phyloP scores from a whole-genome alignment of 2,329 filamentous ascomycete species.

The Cercospora sojina region DNA sequence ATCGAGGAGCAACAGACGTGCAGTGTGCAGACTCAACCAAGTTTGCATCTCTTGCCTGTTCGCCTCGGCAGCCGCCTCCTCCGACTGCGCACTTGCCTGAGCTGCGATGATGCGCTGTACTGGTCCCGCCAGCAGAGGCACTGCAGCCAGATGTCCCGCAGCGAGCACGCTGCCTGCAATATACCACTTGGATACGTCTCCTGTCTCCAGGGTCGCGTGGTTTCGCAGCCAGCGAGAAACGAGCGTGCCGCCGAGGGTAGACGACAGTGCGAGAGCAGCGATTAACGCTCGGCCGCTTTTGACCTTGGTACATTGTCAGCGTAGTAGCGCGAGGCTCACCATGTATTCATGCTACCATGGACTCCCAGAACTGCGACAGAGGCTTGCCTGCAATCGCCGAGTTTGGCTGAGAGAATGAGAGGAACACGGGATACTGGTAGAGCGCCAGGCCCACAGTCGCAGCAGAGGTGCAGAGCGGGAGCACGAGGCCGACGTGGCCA shows the following conservation, averaged over 20 bases:
- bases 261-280: constrained; percentile 23
- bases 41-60: constrained; percentile 32
- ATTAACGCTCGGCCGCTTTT: constrained; percentile 27
- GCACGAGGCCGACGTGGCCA: constrained; percentile 33
- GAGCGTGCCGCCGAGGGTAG: constrained; percentile 26
- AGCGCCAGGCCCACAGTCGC: constrained; percentile 35
- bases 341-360: constrained; percentile 20
- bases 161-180: constrained; percentile 31
- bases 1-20: constrained; percentile 32
- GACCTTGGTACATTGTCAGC: constrained; percentile 16
- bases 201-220: constrained; percentile 25
- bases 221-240: constrained; percentile 30
- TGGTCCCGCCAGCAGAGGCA: constrained; percentile 27
- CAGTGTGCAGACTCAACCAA: constrained; percentile 33
- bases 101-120: constrained; percentile 27
- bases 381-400: constrained; percentile 29
- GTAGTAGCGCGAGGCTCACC: background rate
- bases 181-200: constrained; percentile 32
- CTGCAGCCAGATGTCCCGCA: constrained; percentile 30
- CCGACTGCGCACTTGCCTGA: constrained; percentile 6
- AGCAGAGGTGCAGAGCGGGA: constrained; percentile 34
- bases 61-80: constrained; percentile 24
- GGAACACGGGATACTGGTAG: constrained; percentile 34
- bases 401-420: constrained; percentile 26
- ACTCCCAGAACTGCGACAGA: constrained; percentile 31